Evolutionary conservation across 148 eudicot species (phyloP).

Genomic region (Drosera capensis): DNA sequence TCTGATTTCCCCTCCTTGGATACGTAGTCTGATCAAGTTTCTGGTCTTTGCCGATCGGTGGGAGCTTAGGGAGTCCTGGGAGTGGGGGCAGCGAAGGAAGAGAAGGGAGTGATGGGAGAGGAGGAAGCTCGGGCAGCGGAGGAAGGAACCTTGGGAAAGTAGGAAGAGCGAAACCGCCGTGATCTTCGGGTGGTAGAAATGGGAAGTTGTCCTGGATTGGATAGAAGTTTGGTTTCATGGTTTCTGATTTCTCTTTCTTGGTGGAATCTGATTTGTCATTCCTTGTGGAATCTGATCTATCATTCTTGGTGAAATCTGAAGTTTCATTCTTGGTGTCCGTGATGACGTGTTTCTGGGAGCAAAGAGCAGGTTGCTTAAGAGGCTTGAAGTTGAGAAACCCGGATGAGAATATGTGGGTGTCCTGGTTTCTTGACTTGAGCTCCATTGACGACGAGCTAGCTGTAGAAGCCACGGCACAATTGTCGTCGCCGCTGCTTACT

Average conservation of each 20-base stretch:
- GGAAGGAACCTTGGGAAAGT: too few species aligned
- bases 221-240: slow-evolving; percentile 4
- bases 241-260: too few species aligned
- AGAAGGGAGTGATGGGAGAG: slow-evolving; percentile 40
- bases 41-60: too few species aligned
- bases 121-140: slow-evolving; percentile 29
- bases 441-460: slow-evolving; percentile 44
- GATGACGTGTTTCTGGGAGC: slow-evolving; percentile 42
- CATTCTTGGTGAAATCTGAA: too few species aligned
- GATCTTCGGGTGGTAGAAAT: slow-evolving; percentile 8
- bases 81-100: slow-evolving; percentile 30
- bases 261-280: too few species aligned
- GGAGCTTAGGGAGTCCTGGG: slow-evolving; percentile 14
- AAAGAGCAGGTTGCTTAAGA: slow-evolving; percentile 33
- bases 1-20: neutral
- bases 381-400: slow-evolving; percentile 89
- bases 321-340: slow-evolving; percentile 5
- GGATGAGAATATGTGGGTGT: slow-evolving; percentile 57
- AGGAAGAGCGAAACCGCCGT: slow-evolving; percentile 23
- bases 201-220: slow-evolving; percentile 3
- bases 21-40: neutral
- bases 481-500: slow-evolving; percentile 52
- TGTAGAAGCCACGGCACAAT: slow-evolving; percentile 57
- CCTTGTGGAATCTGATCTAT: too few species aligned
- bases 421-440: slow-evolving; percentile 28